Percentiles rank a stretch among this genome's conserved stretches.
These are phyloP conservation scores for Fraxinus platypoda DNA, from an alignment of 305 asterid genomes.

Conservation along the genomic window DNA sequence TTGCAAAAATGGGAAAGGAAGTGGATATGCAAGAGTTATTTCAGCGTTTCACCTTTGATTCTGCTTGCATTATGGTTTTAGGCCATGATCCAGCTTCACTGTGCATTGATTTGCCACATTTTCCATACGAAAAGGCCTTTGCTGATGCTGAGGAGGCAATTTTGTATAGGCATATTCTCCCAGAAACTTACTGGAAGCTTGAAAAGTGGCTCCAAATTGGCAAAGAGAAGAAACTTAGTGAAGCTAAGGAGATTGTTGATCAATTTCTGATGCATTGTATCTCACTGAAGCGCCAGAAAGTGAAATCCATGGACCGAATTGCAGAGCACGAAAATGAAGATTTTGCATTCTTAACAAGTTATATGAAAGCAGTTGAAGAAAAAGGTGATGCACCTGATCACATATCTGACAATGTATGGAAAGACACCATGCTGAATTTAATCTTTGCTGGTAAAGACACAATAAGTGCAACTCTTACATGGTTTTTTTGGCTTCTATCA, in stretches of 20 bases:
- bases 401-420: not conserved
- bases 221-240: slow-evolving; percentile 23
- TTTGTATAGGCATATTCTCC: slow-evolving; percentile 27
- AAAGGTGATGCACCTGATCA: not conserved
- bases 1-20: not conserved
- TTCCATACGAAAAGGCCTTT: slow-evolving; percentile 28
- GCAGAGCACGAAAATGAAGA: not conserved
- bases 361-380: slow-evolving; percentile 1
- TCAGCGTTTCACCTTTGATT: slow-evolving; percentile 19
- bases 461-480: not conserved
- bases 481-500: slow-evolving; percentile 13
- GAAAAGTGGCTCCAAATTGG: slow-evolving; percentile 27
- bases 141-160: slow-evolving; percentile 34
- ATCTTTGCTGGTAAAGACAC: slow-evolving; percentile 15
- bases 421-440: not conserved
- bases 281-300: slow-evolving; percentile 3
- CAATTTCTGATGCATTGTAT: slow-evolving; percentile 11
- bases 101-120: slow-evolving; percentile 21
- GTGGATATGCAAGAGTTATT: slow-evolving; percentile 17
- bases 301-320: not conserved
- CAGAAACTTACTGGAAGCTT: slow-evolving; percentile 27
- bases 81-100: slow-evolving; percentile 6
- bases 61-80: not conserved
- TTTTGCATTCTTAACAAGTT: not conserved
- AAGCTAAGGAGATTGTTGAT: slow-evolving; percentile 17